Evolutionary conservation across 257 asterid genomes (phyloP).

Genomic region (Solanum microdontum): DNA sequence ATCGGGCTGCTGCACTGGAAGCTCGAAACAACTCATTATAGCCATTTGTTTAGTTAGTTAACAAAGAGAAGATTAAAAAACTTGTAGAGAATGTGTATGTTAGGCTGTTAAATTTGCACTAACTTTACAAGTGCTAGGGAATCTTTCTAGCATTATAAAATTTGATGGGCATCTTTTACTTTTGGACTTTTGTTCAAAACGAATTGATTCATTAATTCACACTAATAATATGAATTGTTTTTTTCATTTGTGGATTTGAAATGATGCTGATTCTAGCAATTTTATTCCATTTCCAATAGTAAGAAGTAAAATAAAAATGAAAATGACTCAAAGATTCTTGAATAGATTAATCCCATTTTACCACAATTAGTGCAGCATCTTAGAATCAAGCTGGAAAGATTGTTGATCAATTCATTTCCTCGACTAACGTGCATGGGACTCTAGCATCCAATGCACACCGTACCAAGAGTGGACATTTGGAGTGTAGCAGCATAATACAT

Average conservation of each 20-base stretch:
- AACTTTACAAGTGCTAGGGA: not conserved
- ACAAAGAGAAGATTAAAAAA: not conserved
- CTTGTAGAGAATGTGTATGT: not conserved
- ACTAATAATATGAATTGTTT: not conserved
- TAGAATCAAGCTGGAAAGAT: not conserved
- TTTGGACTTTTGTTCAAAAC: not conserved
- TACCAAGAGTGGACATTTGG: no score
- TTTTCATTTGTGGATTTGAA: not conserved
- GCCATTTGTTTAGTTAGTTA: conserved; percentile 3
- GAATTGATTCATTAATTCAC: not conserved
- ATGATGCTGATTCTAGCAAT: not conserved
- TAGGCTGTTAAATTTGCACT: not conserved
- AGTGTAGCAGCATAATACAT: not conserved
- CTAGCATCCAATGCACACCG: not conserved
- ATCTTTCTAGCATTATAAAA: not conserved
- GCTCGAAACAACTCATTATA: conserved; percentile 4
- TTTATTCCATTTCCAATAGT: not conserved
- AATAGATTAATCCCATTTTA: not conserved
- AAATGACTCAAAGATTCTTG: not conserved
- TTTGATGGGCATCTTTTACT: not conserved
- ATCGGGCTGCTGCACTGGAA: conserved; percentile 5
- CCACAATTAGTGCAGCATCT: not conserved
- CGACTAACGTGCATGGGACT: not conserved
- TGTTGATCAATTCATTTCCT: not conserved
- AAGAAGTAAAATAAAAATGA: not conserved